phyloP scores from a whole-genome alignment of 139 green algal genomes.

The Chlorella sorokiniana region DNA sequence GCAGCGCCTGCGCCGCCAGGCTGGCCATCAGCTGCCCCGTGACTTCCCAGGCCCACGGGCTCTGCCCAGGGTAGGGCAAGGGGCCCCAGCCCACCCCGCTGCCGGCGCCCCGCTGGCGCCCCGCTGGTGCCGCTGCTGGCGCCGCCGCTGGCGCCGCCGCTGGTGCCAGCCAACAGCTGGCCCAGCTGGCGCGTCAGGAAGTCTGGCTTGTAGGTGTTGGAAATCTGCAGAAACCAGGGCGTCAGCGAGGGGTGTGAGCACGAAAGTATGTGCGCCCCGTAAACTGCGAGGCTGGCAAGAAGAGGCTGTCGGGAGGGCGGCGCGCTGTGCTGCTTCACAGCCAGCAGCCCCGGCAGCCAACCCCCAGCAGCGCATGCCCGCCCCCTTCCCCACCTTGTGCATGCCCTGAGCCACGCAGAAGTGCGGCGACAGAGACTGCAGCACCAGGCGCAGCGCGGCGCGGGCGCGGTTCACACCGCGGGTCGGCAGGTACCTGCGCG shows the following conservation, averaged over 20 bases:
- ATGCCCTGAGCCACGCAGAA: conserved; percentile 65
- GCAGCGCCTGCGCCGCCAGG: conserved; percentile 25
- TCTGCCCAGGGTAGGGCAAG: not conserved
- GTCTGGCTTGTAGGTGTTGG: conserved; percentile 5
- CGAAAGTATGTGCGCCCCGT: not conserved
- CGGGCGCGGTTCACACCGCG: conserved; percentile 29
- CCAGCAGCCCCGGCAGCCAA: not conserved
- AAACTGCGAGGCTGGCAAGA: too few species aligned
- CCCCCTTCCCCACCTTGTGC: conserved; percentile 27
- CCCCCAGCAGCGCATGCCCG: not conserved
- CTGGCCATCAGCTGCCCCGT: conserved; percentile 18
- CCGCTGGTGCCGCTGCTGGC: not conserved
- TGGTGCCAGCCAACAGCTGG: not conserved
- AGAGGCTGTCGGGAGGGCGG: too few species aligned
- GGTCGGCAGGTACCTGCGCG: conserved; percentile 40
- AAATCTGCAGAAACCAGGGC: not conserved
- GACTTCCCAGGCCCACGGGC: conserved; percentile 27
- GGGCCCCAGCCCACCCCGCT: not conserved
- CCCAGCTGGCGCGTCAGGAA: not conserved
- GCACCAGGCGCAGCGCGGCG: conserved; percentile 34
- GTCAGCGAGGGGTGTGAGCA: not conserved
- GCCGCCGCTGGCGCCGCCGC: not conserved
- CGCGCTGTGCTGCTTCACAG: not conserved
- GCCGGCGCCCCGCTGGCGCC: not conserved
- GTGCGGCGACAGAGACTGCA: conserved; percentile 65